Percentiles rank a stretch among this genome's conserved stretches.
Evolutionary conservation across 2,329 filamentous ascomycete species (phyloP).

Genomic region (Immersiporthe knoxdaviesiana): DNA sequence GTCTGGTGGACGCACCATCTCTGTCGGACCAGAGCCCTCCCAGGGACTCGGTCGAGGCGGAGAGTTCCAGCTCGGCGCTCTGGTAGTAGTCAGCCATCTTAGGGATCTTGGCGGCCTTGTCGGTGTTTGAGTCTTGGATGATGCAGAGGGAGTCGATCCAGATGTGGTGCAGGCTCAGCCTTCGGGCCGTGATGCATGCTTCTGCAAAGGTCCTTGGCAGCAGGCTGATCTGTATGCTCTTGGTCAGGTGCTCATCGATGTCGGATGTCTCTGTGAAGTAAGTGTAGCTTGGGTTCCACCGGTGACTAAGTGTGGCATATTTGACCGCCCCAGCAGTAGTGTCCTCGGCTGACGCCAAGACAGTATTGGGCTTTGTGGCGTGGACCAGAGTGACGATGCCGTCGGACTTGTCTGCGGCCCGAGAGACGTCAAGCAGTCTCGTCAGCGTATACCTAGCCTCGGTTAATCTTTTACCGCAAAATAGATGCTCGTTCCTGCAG

Average conservation of each 20-base stretch:
- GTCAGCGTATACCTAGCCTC: neutral
- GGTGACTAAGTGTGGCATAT: conserved; percentile 5
- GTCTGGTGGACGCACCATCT: neutral
- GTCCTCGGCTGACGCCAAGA: neutral
- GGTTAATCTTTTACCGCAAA: neutral
- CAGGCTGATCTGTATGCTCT: conserved; percentile 1
- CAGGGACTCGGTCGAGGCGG: neutral
- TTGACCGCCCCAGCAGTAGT: conserved; percentile 28
- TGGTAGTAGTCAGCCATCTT: conserved; percentile 24
- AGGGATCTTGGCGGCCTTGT: conserved; percentile 14
- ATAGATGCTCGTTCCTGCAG: neutral
- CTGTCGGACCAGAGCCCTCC: conserved; percentile 18
- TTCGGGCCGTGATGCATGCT: conserved; percentile 10
- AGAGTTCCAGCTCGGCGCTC: conserved; percentile 13
- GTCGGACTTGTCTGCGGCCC: neutral
- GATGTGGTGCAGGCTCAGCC: conserved; percentile 12
- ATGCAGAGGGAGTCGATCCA: conserved; percentile 26
- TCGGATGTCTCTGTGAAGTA: conserved; percentile 13
- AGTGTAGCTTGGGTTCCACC: conserved; percentile 15
- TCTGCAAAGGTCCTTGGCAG: conserved; percentile 14
- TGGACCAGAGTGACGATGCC: neutral
- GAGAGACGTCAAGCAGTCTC: neutral
- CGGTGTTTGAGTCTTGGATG: conserved; percentile 12
- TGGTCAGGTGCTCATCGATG: conserved; percentile 1
- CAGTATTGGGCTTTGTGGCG: no score